Percentiles rank a stretch among this genome's conserved stretches.
phyloP scores from a whole-genome alignment of 2,329 filamentous ascomycete species.

The Beauveria sp. region DNA sequence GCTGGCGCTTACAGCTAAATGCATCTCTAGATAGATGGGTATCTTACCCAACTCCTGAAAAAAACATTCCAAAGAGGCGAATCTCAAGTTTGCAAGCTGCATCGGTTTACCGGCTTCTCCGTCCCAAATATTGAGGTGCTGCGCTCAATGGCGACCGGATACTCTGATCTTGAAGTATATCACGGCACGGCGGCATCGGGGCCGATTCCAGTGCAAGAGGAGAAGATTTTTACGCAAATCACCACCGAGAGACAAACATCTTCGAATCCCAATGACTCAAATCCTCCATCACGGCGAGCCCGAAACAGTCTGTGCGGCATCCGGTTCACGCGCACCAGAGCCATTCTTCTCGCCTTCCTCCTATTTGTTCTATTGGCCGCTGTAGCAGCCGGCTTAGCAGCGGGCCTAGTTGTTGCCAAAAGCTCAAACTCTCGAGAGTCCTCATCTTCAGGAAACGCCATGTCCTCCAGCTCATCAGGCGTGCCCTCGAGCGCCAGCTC shows the following conservation, averaged over 20 bases:
- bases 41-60: too few relatives aligned
- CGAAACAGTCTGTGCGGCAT: not conserved
- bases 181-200: not conserved
- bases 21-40: too few relatives aligned
- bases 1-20: too few relatives aligned
- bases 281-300: not conserved
- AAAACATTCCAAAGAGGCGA: too few relatives aligned
- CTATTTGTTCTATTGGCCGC: not conserved
- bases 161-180: conserved; percentile 11
- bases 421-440: not conserved
- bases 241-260: not conserved
- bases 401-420: not conserved
- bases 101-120: too few relatives aligned
- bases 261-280: not conserved
- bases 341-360: not conserved
- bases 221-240: not conserved
- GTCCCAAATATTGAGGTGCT: not conserved
- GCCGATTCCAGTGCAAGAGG: not conserved
- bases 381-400: not conserved
- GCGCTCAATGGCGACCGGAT: not conserved
- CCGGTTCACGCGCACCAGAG: not conserved
- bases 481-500: not conserved
- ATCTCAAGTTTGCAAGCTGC: too few relatives aligned
- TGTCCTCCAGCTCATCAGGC: not conserved
- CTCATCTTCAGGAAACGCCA: not conserved